Evolutionary conservation across 306 rosid species (phyloP), one percentile per base, ranked within the genome.

Genomic region (Inga laurina): DNA sequence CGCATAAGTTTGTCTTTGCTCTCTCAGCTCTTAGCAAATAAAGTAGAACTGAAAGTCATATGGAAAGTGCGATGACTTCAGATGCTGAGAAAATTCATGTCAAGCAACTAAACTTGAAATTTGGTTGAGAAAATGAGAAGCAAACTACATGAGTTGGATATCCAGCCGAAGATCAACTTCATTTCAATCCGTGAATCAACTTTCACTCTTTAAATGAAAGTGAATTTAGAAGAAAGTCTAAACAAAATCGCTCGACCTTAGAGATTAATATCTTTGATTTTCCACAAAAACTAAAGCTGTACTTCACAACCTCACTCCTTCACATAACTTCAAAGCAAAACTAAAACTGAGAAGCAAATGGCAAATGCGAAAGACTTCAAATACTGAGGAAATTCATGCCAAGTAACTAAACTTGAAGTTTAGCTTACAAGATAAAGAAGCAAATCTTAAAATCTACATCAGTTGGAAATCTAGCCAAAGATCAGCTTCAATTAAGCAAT

Each of bases 101-200:
- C 71, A 27, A 37, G 48, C 45, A 76, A 12, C 18, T 15, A 74
- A 79, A 88, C 46, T 49, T 19, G 19, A 77, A 91, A 87, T 80
- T 88, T 75, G 83, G 76, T 70, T 74, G n/a, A 49, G 30, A 43
- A 44, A 85, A 78, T 32, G 34, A 54, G 49, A 79, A 18, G 27
- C 22, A 46, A 79, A 82, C 62, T 34, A 68, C 10, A 68, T 64
- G 9, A 44, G 57, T 13, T 61, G 22, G 71, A 79, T 32, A 57
- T 57, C 30, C 10, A 57, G 32, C 30, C 65, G 5, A 22, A 59
- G 65, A n/a, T 27, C 34, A 57, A 61, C 66, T 61, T 32, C 32
- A 54, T 56, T 76, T 68, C 34, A 82, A 85, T 81, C 78, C 65
- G 13, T 10, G 75, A 88, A 64, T 85, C 80, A 81, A 82, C 75